These are phyloP conservation scores for Lactuca sativa DNA, from an alignment of 129 eudicot genomes.

Conservation along the genomic window DNA sequence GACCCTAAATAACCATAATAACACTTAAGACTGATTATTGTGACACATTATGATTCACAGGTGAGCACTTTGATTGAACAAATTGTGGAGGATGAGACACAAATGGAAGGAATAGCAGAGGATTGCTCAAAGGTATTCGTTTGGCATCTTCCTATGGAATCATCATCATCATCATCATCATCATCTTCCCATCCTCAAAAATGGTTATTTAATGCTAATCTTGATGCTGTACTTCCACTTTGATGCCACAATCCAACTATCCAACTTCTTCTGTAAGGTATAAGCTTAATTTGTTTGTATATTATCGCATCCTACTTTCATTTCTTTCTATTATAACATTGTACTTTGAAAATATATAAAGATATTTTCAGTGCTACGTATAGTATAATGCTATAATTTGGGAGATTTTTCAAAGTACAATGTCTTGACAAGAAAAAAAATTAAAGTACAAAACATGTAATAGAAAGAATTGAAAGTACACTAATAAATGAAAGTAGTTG, in stretches of 20 bases:
- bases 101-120: slow-evolving; percentile 75
- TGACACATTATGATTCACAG: slow-evolving; percentile 32
- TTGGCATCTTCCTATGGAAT: slow-evolving; percentile 51
- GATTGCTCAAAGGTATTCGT: slow-evolving; percentile 56
- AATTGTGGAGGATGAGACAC: slow-evolving; percentile 80
- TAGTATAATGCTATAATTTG: too few species aligned
- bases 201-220: slow-evolving; percentile 37
- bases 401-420: too few species aligned
- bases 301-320: too few species aligned
- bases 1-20: too few species aligned
- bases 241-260: slow-evolving; percentile 12
- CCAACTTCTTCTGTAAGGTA: slow-evolving; percentile 28
- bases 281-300: neutral
- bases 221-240: slow-evolving; percentile 39
- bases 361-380: too few species aligned
- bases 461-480: too few species aligned
- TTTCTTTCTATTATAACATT: too few species aligned
- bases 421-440: too few species aligned
- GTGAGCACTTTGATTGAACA: slow-evolving; percentile 73
- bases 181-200: slow-evolving; percentile 38
- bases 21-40: neutral
- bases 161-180: slow-evolving; percentile 38
- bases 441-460: too few species aligned
- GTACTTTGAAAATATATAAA: too few species aligned
- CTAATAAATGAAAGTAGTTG: too few species aligned